Evolutionary conservation across 164 flowering plant genomes (phyloP), one percentile per base, ranked within the genome.

Genomic region (Sextonia rubra): DNA sequence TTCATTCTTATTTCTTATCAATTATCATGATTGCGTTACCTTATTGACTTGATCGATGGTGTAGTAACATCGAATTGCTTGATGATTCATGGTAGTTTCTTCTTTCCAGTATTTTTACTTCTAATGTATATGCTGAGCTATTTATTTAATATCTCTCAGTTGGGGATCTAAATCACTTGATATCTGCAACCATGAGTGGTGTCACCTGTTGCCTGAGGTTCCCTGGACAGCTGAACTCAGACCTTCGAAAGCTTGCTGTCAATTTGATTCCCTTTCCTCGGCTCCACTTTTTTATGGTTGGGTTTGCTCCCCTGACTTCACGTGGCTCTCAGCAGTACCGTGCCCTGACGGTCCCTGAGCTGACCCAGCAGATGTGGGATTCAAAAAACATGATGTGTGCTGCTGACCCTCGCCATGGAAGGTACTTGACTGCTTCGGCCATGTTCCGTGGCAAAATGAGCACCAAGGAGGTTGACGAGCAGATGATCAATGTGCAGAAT

Each of bases 381-480:
- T 48, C 90, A 11, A 86, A 86, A 80, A 86, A 86, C 78, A 86
- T 86, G 90, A 86, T 86, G 89, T 86, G 89, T 67, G 87, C 89
- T 17, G 89, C 89, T 29, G 89, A 86, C 74, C 89, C 89, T 14
- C 81, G 89, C 60, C 89, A 86, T 65, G 89, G 89, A 1, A 82
- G 89, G 26, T 86, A 86, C 79, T 84, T 86, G 64, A 86, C 89
- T 49, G 89, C 89, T 22, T 86, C 90, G 17, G 91, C 91, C 70
- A 88, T 88, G 91, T 88, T 88, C 80, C 70, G 91, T 30, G 91
- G 91, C 32, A 88, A 87, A 77, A 87, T 87, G 91, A 85, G 88
- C 80, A 87, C 90, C 63, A 86, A 86, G 75, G 89, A 86, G 64
- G 89, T 86, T 17, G 89, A 86, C 30, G 89, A 86, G 79, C 89